Percentiles rank a stretch among this genome's conserved stretches.
phyloP scores from a whole-genome alignment of 176 grass and related monocot genomes.

The Juncus inflexus region DNA sequence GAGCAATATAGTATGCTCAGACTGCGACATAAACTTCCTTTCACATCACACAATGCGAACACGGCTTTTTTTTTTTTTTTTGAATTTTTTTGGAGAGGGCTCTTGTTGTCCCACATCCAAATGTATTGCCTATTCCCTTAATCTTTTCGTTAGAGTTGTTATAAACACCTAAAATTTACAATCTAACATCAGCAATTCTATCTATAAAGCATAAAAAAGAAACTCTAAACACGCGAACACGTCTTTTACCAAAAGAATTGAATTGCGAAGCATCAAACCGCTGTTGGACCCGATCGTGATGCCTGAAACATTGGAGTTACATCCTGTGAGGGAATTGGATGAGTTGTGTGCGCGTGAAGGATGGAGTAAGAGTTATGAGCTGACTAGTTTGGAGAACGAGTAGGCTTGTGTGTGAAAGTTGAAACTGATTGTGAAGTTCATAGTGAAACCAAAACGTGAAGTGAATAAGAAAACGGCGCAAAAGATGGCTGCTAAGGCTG shows the following conservation, averaged over 20 bases:
- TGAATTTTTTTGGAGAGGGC: too few relatives aligned
- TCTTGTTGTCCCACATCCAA: too few relatives aligned
- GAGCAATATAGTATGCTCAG: slow-evolving; percentile 92
- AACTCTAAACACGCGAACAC: too few relatives aligned
- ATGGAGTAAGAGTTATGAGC: slow-evolving; percentile 17
- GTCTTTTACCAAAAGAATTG: slow-evolving; percentile 37
- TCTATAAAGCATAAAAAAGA: too few relatives aligned
- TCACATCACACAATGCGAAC: slow-evolving; percentile 77
- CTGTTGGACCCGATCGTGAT: slow-evolving; percentile 60
- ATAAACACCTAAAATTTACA: too few relatives aligned
- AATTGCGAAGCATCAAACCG: slow-evolving; percentile 54
- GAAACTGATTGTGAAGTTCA: slow-evolving; percentile 21
- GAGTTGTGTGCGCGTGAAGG: slow-evolving; percentile 35
- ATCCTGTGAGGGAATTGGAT: slow-evolving; percentile 52
- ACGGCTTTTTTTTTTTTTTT: too few relatives aligned
- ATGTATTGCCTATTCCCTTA: too few relatives aligned
- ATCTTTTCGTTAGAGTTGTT: too few relatives aligned
- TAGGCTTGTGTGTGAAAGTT: slow-evolving; percentile 39
- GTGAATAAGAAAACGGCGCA: slow-evolving; percentile 29
- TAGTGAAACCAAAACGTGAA: slow-evolving; percentile 32
- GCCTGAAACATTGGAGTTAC: slow-evolving; percentile 38
- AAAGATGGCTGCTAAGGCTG: slow-evolving; percentile 39
- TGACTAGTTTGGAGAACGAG: not conserved
- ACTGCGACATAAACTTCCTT: slow-evolving; percentile 91
- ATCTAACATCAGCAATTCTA: too few relatives aligned